These are phyloP conservation scores for Monilinia aucupariae DNA, from an alignment of 2,329 filamentous ascomycete genomes.

Conservation along the genomic window DNA sequence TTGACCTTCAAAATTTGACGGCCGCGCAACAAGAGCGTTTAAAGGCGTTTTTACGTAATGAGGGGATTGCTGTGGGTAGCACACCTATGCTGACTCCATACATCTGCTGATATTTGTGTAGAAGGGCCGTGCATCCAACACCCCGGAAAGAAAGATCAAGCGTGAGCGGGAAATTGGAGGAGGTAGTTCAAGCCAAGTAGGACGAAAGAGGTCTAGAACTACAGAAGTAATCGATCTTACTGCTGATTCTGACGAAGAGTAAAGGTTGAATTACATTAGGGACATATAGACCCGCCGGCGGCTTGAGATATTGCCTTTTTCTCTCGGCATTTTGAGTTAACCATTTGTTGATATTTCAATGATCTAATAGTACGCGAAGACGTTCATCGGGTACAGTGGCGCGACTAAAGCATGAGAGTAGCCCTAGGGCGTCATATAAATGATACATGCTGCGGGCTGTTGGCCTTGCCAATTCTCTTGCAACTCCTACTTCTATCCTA, in stretches of 20 bases:
- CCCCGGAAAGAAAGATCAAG: conserved; percentile 5
- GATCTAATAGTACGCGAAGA: background rate
- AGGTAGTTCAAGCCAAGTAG: background rate
- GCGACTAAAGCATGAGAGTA: background rate
- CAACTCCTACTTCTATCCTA: no score
- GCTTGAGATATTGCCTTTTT: background rate
- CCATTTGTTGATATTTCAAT: background rate
- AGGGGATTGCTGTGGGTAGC: conserved; percentile 1
- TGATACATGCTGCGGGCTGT: background rate
- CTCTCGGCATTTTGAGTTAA: background rate
- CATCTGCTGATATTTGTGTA: background rate
- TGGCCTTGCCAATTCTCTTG: background rate
- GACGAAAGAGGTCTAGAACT: background rate
- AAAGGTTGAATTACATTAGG: background rate
- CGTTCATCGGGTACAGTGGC: background rate
- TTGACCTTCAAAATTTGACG: background rate
- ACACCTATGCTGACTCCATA: background rate
- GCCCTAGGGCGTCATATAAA: background rate
- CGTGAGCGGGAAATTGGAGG: background rate
- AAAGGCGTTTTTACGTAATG: conserved; percentile 6
- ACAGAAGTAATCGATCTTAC: conserved; percentile 1
- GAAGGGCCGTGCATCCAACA: background rate
- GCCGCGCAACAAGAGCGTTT: background rate
- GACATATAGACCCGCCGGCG: background rate
- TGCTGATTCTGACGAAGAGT: conserved; percentile 1